phyloP scores from a whole-genome alignment of 768 basidiomycete genomes.

The Tulasnella sp. region DNA sequence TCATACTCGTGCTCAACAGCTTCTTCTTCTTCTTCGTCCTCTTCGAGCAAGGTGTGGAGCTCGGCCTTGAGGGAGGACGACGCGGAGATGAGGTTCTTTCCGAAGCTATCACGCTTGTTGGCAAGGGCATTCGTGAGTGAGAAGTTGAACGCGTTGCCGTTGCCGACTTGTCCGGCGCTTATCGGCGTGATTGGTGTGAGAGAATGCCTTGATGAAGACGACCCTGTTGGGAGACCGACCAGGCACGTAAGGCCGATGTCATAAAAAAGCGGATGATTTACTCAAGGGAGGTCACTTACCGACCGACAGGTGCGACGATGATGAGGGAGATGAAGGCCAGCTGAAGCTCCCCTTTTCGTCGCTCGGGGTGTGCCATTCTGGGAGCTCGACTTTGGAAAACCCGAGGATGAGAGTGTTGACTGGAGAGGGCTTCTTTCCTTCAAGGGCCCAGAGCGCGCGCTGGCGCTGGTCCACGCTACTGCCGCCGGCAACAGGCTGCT shows the following conservation, averaged over 20 bases:
- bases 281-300: too few relatives aligned
- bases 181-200: conserved; percentile 7
- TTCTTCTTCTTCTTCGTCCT: conserved; percentile 81
- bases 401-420: conserved; percentile 28
- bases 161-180: too few relatives aligned
- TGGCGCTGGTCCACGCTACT: conserved; percentile 73
- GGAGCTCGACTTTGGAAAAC: conserved; percentile 73
- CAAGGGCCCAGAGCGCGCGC: conserved; percentile 75
- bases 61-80: conserved; percentile 63
- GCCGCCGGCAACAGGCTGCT: conserved; percentile 25
- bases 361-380: conserved; percentile 55
- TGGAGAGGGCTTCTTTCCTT: conserved; percentile 56
- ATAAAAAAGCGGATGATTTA: neutral
- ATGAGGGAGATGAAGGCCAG: conserved; percentile 28
- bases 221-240: conserved; percentile 13
- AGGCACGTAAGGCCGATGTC: neutral
- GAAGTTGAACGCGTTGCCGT: neutral
- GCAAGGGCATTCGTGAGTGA: conserved; percentile 34
- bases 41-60: conserved; percentile 69
- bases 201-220: conserved; percentile 1
- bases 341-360: conserved; percentile 49
- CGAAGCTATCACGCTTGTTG: conserved; percentile 71
- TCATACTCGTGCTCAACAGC: conserved; percentile 15
- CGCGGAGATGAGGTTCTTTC: conserved; percentile 41
- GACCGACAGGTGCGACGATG: neutral